Base-by-base conservation (phyloP, 75 land plant genomes). In the Pinus taeda region DNA sequence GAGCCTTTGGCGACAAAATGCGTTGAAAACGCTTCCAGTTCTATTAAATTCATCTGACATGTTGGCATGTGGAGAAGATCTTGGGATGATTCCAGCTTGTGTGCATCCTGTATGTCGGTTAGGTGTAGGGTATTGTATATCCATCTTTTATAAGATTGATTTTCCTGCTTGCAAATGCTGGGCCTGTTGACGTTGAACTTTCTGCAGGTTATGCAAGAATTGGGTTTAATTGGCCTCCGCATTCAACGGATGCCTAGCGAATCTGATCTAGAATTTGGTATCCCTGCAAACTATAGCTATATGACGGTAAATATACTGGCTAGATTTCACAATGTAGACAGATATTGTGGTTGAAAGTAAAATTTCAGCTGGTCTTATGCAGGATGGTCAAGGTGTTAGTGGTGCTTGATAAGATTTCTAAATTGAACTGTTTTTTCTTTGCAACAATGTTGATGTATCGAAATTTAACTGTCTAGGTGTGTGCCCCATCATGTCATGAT, bases 401-500 rank as follows among this genome's bases (percentile, higher is more conserved):
- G 12, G 29, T 63, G 71, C 6, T 74, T 74, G 17, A 33, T 60
- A 63, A 21, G 1, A 33, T 18, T 29, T 17, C 18, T 33, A 22
- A 26, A 57, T 8, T 15, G 9, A 18, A 39, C 24, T 24, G 17
- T 55, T 12, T 61, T 21, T 59, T 57, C 21, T 24, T 59, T 6
- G 9, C 70, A 29, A 57, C 8, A 30, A 29, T 29, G 70, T 62
- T 57, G 64, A 74, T 74, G 29, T 74, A 17, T 33, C 29, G 24
- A 7, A 73, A 22, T 57, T 17, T 73, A 22, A 74, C 22, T 15
- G 20, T 71, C 42, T 69, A 95, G 98, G 98, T 97, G 22, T 97
- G 99, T 83, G 99, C 99, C 42, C 99, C 99, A 71, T 97, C 99
- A 60, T 97, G 99, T 76, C 99, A 97, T 82, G 99, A 97, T 73